Evolutionary conservation across 106 monocot genomes (phyloP).

Genomic region (Dendrobium catenatum): DNA sequence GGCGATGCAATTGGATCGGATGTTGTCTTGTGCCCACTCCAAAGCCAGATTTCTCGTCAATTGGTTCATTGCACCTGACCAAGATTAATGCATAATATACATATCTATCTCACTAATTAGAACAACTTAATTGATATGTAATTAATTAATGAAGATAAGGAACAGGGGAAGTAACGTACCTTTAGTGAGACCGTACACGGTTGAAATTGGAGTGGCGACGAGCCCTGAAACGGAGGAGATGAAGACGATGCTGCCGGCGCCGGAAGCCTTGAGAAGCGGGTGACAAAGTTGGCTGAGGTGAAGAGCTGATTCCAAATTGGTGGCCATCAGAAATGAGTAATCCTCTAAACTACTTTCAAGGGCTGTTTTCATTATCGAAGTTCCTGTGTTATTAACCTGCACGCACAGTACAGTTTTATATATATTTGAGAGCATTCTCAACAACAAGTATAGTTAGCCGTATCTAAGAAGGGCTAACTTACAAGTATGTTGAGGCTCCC

Average conservation of each 20-base stretch:
- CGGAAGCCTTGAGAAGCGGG: slow-evolving; percentile 38
- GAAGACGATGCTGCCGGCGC: slow-evolving; percentile 16
- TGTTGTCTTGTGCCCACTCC: slow-evolving; percentile 14
- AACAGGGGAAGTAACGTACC: not conserved
- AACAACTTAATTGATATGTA: not conserved
- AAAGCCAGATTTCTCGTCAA: slow-evolving; percentile 11
- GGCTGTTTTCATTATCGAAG: no score
- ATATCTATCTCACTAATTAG: not conserved
- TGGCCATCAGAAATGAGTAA: not conserved
- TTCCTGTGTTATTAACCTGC: slow-evolving; percentile 41
- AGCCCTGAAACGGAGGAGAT: slow-evolving; percentile 16
- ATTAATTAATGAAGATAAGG: not conserved
- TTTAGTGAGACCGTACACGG: slow-evolving; percentile 17
- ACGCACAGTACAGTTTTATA: no score
- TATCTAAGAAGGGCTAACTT: not conserved
- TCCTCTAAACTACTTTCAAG: no score
- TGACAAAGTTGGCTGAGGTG: slow-evolving; percentile 54
- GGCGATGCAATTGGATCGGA: slow-evolving; percentile 12
- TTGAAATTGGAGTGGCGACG: not conserved
- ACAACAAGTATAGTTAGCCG: no score
- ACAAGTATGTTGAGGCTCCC: slow-evolving; percentile 89
- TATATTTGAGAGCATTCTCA: no score
- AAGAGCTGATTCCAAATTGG: slow-evolving; percentile 50
- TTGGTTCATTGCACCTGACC: slow-evolving; percentile 8
- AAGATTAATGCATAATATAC: no score